Evolutionary conservation across 768 basidiomycete genomes (phyloP).

Genomic region (Termitomyces sp.): DNA sequence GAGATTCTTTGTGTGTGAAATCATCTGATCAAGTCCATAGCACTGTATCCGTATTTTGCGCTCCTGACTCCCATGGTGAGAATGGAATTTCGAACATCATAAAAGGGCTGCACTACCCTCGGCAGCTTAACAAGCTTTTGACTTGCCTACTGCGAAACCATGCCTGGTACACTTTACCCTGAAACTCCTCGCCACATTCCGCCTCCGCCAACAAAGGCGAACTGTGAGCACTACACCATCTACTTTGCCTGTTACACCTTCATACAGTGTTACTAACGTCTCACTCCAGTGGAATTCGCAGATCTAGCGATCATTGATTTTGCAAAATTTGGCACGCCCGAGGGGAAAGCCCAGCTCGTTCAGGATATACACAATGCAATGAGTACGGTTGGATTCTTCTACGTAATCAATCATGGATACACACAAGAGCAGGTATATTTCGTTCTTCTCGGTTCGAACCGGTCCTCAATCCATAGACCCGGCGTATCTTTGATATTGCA

Average conservation of each 20-base stretch:
- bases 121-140: too few relatives aligned
- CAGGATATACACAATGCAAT: slow-evolving; percentile 41
- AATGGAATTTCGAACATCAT: too few relatives aligned
- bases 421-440: slow-evolving; percentile 29
- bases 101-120: too few relatives aligned
- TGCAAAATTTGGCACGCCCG: slow-evolving; percentile 29
- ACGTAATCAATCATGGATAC: slow-evolving; percentile 44
- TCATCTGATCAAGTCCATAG: too few relatives aligned
- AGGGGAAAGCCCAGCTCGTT: slow-evolving; percentile 33
- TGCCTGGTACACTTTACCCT: slow-evolving; percentile 17
- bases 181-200: slow-evolving; percentile 29
- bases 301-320: slow-evolving; percentile 53
- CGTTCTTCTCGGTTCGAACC: too few relatives aligned
- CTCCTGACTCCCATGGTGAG: too few relatives aligned
- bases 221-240: slow-evolving; percentile 1
- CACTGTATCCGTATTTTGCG: too few relatives aligned
- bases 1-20: too few relatives aligned
- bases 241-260: too few relatives aligned
- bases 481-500: slow-evolving; percentile 40
- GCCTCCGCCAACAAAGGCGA: slow-evolving; percentile 12
- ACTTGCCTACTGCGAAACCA: too few relatives aligned
- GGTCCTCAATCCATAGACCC: slow-evolving; percentile 21
- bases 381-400: slow-evolving; percentile 37
- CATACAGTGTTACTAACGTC: background rate
- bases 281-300: slow-evolving; percentile 29